Evolutionary conservation across 331 rosid species (phyloP).

Genomic region (Rhamnella rubrinervis): DNA sequence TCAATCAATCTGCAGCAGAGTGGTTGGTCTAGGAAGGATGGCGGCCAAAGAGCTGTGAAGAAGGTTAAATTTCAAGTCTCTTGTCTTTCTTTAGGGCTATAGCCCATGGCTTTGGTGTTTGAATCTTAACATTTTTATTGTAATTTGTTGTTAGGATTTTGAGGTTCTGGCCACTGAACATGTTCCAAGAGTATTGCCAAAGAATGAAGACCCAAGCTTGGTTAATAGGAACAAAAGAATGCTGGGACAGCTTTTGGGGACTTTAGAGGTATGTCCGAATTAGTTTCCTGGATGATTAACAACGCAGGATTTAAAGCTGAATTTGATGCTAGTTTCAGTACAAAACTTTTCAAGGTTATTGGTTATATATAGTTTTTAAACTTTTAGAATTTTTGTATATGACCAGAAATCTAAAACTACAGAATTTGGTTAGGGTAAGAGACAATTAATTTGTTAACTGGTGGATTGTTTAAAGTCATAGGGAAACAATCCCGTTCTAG

Average conservation of each 20-base stretch:
- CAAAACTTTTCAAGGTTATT: too few species aligned
- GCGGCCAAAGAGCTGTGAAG: constrained; percentile 40
- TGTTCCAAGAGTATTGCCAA: constrained; percentile 83
- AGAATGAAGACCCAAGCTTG: constrained; percentile 84
- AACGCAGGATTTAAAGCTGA: not conserved
- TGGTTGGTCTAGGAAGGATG: constrained; percentile 44
- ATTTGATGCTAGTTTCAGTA: not conserved
- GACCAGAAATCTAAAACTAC: not conserved
- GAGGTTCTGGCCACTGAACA: constrained; percentile 58
- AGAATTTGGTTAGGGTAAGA: not conserved
- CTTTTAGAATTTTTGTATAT: not conserved
- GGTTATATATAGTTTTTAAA: too few species aligned
- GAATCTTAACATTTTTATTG: constrained; percentile 11
- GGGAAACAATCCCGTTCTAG: not conserved
- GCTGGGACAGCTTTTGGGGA: constrained; percentile 96
- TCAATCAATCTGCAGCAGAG: constrained; percentile 33
- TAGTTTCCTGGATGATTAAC: constrained; percentile 4
- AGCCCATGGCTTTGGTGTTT: constrained; percentile 2
- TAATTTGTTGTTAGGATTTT: constrained; percentile 46
- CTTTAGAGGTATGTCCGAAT: constrained; percentile 67
- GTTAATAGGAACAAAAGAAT: constrained; percentile 89
- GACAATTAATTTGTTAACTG: not conserved
- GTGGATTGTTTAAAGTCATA: not conserved
- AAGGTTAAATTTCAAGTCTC: constrained; percentile 43
- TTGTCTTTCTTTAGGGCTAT: constrained; percentile 11